Evolutionary conservation across 805 yeast species (phyloP).

Genomic region (Yamadazyma phyllophila): DNA sequence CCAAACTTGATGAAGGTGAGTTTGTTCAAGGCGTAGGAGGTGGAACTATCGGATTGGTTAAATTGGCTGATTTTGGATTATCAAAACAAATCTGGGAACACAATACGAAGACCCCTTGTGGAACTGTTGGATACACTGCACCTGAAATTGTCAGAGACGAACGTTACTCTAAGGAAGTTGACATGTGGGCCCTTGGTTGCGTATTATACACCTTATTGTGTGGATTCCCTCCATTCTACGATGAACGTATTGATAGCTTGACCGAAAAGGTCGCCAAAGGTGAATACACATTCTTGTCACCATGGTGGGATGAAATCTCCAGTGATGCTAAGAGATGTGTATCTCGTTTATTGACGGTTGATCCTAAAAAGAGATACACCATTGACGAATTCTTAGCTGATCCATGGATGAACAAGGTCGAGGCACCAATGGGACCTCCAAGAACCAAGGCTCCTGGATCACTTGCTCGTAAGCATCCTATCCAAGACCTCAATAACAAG

Average conservation of each 20-base stretch:
- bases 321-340: constrained; percentile 69
- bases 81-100: constrained; percentile 87
- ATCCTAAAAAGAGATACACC: constrained; percentile 64
- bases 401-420: constrained; percentile 59
- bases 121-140: constrained; percentile 97
- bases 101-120: constrained; percentile 95
- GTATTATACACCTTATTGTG: constrained; percentile 89
- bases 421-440: constrained; percentile 15
- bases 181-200: constrained; percentile 99
- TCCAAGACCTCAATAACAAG: constrained; percentile 20
- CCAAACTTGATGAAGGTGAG: constrained; percentile 84
- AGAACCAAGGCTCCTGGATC: neutral
- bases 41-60: constrained; percentile 86
- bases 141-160: constrained; percentile 97
- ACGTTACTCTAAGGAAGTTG: constrained; percentile 88
- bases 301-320: constrained; percentile 89
- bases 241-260: constrained; percentile 68
- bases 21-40: constrained; percentile 82
- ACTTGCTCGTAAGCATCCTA: constrained; percentile 21
- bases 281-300: constrained; percentile 69
- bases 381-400: constrained; percentile 70
- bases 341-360: constrained; percentile 63
- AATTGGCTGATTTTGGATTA: constrained; percentile 93
- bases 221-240: constrained; percentile 98
- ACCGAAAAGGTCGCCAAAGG: constrained; percentile 81